Evolutionary conservation across 331 rosid species (phyloP).

Genomic region (Ulmus americana): DNA sequence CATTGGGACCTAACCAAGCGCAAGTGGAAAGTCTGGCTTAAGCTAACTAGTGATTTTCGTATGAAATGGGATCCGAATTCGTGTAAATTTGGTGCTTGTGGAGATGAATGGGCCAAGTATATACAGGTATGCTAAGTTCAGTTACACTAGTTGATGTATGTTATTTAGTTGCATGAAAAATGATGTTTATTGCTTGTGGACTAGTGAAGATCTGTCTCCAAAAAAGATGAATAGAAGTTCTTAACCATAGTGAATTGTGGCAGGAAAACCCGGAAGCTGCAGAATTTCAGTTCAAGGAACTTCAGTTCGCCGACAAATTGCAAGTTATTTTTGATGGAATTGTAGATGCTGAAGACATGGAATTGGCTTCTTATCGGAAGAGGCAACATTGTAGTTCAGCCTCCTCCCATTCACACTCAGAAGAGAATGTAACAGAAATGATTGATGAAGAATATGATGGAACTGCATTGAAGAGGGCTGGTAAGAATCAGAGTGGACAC

Average conservation of each 20-base stretch:
- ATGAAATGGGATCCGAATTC: constrained; percentile 61
- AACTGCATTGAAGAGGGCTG: constrained; percentile 10
- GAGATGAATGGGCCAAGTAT: constrained; percentile 38
- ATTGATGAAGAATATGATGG: constrained; percentile 8
- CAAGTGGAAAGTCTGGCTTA: constrained; percentile 53
- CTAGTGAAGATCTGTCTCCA: too few species aligned
- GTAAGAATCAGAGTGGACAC: constrained; percentile 13
- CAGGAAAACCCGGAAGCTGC: constrained; percentile 55
- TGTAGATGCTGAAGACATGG: constrained; percentile 35
- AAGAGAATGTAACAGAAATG: constrained; percentile 7
- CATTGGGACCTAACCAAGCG: constrained; percentile 50
- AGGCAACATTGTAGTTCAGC: constrained; percentile 28
- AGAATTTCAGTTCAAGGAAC: constrained; percentile 47
- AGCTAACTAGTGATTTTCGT: constrained; percentile 35
- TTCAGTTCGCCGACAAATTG: constrained; percentile 35
- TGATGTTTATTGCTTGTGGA: too few species aligned
- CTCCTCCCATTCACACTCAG: constrained; percentile 1
- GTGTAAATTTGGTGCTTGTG: constrained; percentile 39
- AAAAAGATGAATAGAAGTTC: too few species aligned
- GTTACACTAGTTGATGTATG: neutral
- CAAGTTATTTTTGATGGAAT: constrained; percentile 38
- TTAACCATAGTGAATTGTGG: constrained; percentile 16
- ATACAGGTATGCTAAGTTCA: constrained; percentile 21
- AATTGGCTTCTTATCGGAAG: constrained; percentile 24
- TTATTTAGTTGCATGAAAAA: too few species aligned